A percentile compares a stretch with the other conserved stretches of the same genome.
Conservation (phyloP, 2,329 filamentous ascomycete genomes). For the Aspergillus sp. region DNA sequence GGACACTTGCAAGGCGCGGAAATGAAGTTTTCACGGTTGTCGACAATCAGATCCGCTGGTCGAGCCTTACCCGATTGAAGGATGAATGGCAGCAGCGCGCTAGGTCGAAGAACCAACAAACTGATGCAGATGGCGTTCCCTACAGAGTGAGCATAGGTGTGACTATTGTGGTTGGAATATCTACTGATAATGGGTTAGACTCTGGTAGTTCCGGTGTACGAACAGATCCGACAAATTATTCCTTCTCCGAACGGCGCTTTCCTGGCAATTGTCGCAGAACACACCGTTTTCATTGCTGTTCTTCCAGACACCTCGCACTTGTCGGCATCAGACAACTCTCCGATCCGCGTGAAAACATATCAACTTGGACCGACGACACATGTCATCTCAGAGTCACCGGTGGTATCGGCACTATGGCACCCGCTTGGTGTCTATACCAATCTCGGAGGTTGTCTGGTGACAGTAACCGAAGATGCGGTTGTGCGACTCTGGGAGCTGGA, state of each 20-base stretch:
- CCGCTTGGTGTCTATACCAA: slow-evolving; percentile 69
- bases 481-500: slow-evolving; percentile 91
- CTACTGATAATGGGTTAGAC: slow-evolving; percentile 49
- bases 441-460: slow-evolving; percentile 77
- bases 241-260: slow-evolving; percentile 80
- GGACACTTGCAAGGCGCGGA: slow-evolving; percentile 75
- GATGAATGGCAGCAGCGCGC: slow-evolving; percentile 51
- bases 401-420: slow-evolving; percentile 87
- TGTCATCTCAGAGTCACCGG: slow-evolving; percentile 77
- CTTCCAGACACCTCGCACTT: slow-evolving; percentile 79
- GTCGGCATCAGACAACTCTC: slow-evolving; percentile 63
- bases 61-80: slow-evolving; percentile 78
- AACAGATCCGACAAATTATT: slow-evolving; percentile 79
- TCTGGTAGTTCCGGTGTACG: slow-evolving; percentile 74
- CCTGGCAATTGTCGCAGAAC: slow-evolving; percentile 80
- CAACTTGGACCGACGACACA: slow-evolving; percentile 92
- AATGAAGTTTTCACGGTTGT: slow-evolving; percentile 87
- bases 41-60: slow-evolving; percentile 89
- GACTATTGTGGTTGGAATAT: not conserved
- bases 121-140: slow-evolving; percentile 30
- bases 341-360: slow-evolving; percentile 79
- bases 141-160: slow-evolving; percentile 29
- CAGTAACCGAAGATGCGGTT: slow-evolving; percentile 82
- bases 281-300: slow-evolving; percentile 85
- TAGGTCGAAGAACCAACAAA: slow-evolving; percentile 29